Evolutionary conservation across 2,329 filamentous ascomycete species (phyloP).

Genomic region (Bipolaris gigantea): DNA sequence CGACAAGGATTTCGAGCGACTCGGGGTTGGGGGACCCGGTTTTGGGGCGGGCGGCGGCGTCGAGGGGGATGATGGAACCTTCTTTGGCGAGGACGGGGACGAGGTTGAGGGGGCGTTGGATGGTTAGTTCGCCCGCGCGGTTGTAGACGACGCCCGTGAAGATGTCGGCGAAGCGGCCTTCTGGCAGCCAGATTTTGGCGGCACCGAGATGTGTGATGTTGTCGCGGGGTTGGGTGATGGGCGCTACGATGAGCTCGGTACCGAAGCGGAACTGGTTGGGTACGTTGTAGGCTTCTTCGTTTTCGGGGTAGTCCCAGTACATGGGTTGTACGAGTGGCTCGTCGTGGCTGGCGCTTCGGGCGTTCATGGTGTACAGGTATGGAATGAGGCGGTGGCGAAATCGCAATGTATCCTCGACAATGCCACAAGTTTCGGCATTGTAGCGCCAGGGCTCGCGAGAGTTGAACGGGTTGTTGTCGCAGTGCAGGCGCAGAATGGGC

Average conservation of each 20-base stretch:
- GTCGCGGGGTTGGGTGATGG: conserved; percentile 58
- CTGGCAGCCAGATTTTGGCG: conserved; percentile 61
- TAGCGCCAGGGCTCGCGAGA: conserved; percentile 66
- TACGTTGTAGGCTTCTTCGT: conserved; percentile 58
- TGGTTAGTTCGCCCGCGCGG: conserved; percentile 55
- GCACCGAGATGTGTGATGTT: conserved; percentile 51
- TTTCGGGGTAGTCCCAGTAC: conserved; percentile 62
- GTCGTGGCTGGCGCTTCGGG: conserved; percentile 48
- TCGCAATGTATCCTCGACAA: conserved; percentile 56
- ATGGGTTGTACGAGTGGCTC: conserved; percentile 62
- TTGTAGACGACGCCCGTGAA: conserved; percentile 62
- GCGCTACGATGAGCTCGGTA: conserved; percentile 58
- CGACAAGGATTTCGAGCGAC: conserved; percentile 54
- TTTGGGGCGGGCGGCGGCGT: conserved; percentile 46
- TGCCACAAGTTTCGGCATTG: conserved; percentile 49
- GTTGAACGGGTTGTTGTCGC: conserved; percentile 59
- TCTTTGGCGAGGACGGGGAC: conserved; percentile 59
- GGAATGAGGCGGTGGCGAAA: conserved; percentile 63
- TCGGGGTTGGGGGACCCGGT: conserved; percentile 56
- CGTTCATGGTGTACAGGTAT: conserved; percentile 63
- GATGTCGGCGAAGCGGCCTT: conserved; percentile 58
- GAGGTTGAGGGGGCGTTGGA: conserved; percentile 55
- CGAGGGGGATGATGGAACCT: conserved; percentile 62
- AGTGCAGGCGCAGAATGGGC: conserved; percentile 64
- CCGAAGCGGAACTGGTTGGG: conserved; percentile 65